Evolutionary conservation across 495 filamentous ascomycete genomes (phyloP).

Genomic region (Hypoxylon cercidicola): DNA sequence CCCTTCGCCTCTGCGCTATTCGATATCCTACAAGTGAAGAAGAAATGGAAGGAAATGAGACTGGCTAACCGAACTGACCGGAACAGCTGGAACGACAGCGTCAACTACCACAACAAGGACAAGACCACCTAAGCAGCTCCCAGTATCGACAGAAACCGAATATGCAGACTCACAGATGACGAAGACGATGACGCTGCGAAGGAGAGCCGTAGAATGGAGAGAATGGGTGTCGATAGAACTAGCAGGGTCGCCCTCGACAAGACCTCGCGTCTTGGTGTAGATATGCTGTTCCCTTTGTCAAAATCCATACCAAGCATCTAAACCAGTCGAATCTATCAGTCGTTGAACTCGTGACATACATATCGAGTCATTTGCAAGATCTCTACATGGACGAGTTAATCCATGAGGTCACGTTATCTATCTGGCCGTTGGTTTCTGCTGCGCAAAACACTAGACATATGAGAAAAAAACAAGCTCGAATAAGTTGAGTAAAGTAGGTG

Average conservation of each 20-base stretch:
- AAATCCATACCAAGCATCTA: constrained; percentile 19
- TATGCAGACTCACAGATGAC: background rate
- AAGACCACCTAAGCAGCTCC: constrained; percentile 66
- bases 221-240: constrained; percentile 11
- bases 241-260: constrained; percentile 17
- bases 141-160: too few relatives aligned
- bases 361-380: constrained; percentile 12
- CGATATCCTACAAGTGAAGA: too few relatives aligned
- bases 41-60: constrained; percentile 14
- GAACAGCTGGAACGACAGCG: constrained; percentile 86
- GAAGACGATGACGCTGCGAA: background rate
- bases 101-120: constrained; percentile 98
- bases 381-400: background rate
- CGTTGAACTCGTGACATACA: background rate
- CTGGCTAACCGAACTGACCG: constrained; percentile 8
- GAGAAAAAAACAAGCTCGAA: background rate
- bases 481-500: background rate
- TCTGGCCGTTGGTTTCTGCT: constrained; percentile 4
- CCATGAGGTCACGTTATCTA: too few relatives aligned
- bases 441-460: background rate
- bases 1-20: constrained; percentile 9
- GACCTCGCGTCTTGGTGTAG: constrained; percentile 25
- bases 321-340: background rate
- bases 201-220: constrained; percentile 3
- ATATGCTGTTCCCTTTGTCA: constrained; percentile 41